Conservation (phyloP, 78 protist genomes). For the Dictyostelium capitatum region DNA sequence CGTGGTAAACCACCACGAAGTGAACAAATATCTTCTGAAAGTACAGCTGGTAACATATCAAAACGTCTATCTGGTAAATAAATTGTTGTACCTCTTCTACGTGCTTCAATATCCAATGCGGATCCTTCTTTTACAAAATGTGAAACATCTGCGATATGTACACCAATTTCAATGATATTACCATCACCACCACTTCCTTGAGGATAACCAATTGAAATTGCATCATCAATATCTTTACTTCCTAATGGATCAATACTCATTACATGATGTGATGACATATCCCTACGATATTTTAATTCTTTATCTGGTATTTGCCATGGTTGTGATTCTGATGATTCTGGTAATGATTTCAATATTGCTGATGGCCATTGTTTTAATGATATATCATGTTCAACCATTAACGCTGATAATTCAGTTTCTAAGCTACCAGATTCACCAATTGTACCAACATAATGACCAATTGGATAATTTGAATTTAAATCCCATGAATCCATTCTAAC, state of each 20-base stretch:
- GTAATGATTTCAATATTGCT: constrained; percentile 8
- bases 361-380: constrained; percentile 43
- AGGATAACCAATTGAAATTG: constrained; percentile 88
- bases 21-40: constrained; percentile 88
- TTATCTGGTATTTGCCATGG: constrained; percentile 34
- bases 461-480: constrained; percentile 61
- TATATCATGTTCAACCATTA: constrained; percentile 83
- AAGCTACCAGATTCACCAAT: constrained; percentile 81
- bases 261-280: constrained; percentile 56
- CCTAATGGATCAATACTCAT: constrained; percentile 94
- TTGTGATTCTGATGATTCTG: neutral
- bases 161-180: constrained; percentile 90
- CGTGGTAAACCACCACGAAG: constrained; percentile 73
- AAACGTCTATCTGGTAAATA: constrained; percentile 91
- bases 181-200: too few species aligned
- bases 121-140: constrained; percentile 85
- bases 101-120: constrained; percentile 89
- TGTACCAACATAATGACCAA: constrained; percentile 84
- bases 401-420: constrained; percentile 73
- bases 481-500: constrained; percentile 90
- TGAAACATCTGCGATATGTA: constrained; percentile 97
- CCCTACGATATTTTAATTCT: constrained; percentile 12
- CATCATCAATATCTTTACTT: constrained; percentile 99
- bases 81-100: constrained; percentile 87
- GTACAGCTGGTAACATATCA: constrained; percentile 92